These are phyloP conservation scores for Cryptococcus sp. DNA, from an alignment of 1,284 basidiomycete species.

Conservation along the genomic window DNA sequence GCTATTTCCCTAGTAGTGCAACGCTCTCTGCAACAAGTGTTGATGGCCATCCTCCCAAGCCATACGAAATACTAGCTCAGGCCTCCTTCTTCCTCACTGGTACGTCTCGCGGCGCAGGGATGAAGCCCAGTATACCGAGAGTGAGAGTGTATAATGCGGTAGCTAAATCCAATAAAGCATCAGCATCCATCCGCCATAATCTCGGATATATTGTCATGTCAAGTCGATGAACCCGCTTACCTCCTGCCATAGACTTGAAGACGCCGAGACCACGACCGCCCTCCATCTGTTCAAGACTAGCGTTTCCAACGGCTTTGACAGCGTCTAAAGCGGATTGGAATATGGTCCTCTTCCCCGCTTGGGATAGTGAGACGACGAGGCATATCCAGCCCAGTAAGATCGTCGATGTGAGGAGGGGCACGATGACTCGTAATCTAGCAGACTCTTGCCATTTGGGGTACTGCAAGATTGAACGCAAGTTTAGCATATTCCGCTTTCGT, in stretches of 20 bases:
- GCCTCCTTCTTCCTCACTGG: constrained; percentile 30
- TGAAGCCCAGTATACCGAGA: constrained; percentile 47
- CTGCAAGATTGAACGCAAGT: constrained; percentile 23
- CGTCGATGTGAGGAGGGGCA: constrained; percentile 46
- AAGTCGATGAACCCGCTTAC: constrained; percentile 25
- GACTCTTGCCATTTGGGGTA: constrained; percentile 53
- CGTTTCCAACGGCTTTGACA: constrained; percentile 27
- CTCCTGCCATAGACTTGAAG: constrained; percentile 37
- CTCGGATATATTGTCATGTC: neutral
- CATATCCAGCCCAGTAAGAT: constrained; percentile 48
- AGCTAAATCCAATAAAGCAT: constrained; percentile 23
- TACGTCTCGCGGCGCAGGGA: constrained; percentile 36
- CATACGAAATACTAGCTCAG: too few relatives aligned
- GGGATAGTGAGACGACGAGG: constrained; percentile 43
- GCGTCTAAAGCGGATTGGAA: constrained; percentile 32
- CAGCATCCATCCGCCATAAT: neutral
- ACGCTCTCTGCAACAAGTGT: too few relatives aligned
- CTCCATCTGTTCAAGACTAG: constrained; percentile 18
- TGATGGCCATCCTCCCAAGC: too few relatives aligned
- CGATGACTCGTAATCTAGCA: constrained; percentile 42
- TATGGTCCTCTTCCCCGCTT: constrained; percentile 33
- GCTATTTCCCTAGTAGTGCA: too few relatives aligned
- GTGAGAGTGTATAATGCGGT: constrained; percentile 46
- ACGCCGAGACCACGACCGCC: constrained; percentile 33
- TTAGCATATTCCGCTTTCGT: neutral